phyloP scores from a whole-genome alignment of 2,329 filamentous ascomycete species.

The Didymella lethalis region DNA sequence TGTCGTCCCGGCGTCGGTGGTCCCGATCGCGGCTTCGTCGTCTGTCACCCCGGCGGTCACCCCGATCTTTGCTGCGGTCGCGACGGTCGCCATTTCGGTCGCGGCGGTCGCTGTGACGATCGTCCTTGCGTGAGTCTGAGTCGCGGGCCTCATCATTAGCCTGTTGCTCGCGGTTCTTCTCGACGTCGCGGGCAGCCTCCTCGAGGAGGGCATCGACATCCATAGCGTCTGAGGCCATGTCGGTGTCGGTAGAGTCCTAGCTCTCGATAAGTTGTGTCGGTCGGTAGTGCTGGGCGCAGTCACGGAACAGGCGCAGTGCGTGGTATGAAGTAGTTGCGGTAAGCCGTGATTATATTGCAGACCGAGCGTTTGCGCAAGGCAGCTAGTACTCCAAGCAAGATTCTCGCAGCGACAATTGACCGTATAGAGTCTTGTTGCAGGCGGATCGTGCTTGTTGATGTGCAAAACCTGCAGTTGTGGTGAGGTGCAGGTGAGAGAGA shows the following conservation, averaged over 20 bases:
- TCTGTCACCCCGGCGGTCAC: slow-evolving; percentile 44
- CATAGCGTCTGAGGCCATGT: slow-evolving; percentile 55
- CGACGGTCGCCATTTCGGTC: slow-evolving; percentile 38
- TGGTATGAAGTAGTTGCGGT: slow-evolving; percentile 27
- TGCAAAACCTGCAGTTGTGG: slow-evolving; percentile 20
- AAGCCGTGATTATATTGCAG: slow-evolving; percentile 34
- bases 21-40: slow-evolving; percentile 46
- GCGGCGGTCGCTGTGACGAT: slow-evolving; percentile 36
- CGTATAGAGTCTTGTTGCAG: slow-evolving; percentile 23
- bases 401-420: slow-evolving; percentile 24
- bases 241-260: slow-evolving; percentile 26
- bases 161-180: slow-evolving; percentile 29
- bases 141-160: slow-evolving; percentile 43
- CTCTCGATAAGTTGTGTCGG: slow-evolving; percentile 37
- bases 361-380: slow-evolving; percentile 25
- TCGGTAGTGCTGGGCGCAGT: slow-evolving; percentile 32
- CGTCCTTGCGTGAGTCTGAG: slow-evolving; percentile 35
- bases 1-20: slow-evolving; percentile 41
- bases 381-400: slow-evolving; percentile 25
- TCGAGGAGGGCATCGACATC: slow-evolving; percentile 93
- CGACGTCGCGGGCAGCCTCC: slow-evolving; percentile 51
- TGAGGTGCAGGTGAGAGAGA: slow-evolving; percentile 8
- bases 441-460: slow-evolving; percentile 23
- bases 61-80: slow-evolving; percentile 40
- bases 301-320: slow-evolving; percentile 29